phyloP scores from a whole-genome alignment of 129 eudicot genomes.

The Flaveria trinervia region DNA sequence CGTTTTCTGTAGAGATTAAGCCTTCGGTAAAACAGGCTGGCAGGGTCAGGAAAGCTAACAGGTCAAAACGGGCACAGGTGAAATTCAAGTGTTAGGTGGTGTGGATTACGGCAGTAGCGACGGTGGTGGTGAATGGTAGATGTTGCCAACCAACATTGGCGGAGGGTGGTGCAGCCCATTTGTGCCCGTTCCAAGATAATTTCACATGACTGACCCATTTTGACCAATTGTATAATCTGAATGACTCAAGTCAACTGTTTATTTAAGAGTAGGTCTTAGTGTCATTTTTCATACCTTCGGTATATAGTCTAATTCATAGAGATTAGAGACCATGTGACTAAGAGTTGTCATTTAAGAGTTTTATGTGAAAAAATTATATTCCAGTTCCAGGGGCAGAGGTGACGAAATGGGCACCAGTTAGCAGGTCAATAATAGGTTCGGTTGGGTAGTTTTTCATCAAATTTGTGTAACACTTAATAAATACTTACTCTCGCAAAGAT shows the following conservation, averaged over 20 bases:
- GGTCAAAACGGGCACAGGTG: too few species aligned
- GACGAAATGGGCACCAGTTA: background rate
- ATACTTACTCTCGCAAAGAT: too few species aligned
- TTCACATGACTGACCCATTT: background rate
- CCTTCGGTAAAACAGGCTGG: background rate
- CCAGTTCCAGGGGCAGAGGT: background rate
- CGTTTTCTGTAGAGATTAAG: background rate
- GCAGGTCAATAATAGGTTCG: background rate
- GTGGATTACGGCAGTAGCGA: too few species aligned
- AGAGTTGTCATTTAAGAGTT: background rate
- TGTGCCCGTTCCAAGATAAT: background rate
- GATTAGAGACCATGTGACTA: background rate
- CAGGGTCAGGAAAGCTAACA: background rate
- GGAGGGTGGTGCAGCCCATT: background rate
- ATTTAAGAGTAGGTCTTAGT: background rate
- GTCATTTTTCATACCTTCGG: background rate
- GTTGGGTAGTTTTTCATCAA: background rate
- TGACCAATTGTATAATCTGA: background rate
- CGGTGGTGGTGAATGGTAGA: background rate
- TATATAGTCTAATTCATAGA: background rate
- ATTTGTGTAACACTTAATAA: background rate
- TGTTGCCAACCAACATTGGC: too few species aligned
- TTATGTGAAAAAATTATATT: background rate
- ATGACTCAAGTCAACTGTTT: background rate
- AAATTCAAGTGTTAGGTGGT: background rate